These are phyloP conservation scores for Hygrophila difformis DNA, from an alignment of 257 asterid genomes.

Conservation along the genomic window DNA sequence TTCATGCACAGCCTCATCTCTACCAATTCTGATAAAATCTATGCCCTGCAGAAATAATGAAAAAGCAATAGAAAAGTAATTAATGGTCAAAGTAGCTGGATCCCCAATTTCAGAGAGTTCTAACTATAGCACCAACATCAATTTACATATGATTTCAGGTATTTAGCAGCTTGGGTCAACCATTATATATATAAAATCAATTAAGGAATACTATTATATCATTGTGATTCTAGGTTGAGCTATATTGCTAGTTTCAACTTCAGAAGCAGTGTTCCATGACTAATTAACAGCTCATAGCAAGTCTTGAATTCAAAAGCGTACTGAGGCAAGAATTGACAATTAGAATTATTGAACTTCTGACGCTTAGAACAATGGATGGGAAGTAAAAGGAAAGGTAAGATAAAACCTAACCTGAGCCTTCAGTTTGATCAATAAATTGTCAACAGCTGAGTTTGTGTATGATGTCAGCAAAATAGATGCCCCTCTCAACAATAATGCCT, in stretches of 20 bases:
- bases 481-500: conserved; percentile 91
- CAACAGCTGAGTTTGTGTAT: conserved; percentile 95
- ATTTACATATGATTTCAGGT: too few relatives aligned
- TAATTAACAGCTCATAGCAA: neutral
- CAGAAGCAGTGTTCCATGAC: too few relatives aligned
- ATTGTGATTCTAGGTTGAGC: neutral
- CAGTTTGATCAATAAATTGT: conserved; percentile 70
- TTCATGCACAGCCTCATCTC: conserved; percentile 77
- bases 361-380: neutral
- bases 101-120: neutral
- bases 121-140: too few relatives aligned
- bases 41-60: conserved; percentile 75
- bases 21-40: conserved; percentile 86
- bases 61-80: too few relatives aligned
- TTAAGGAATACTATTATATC: neutral
- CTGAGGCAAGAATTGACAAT: conserved; percentile 5
- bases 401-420: conserved; percentile 7
- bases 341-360: neutral
- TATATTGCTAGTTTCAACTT: neutral
- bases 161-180: too few relatives aligned
- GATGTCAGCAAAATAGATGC: conserved; percentile 97
- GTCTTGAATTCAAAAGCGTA: conserved; percentile 9
- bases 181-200: neutral
- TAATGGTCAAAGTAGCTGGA: conserved; percentile 17
- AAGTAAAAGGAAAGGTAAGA: neutral